phyloP scores from a whole-genome alignment of 768 basidiomycete species.

The Mycena maculata region DNA sequence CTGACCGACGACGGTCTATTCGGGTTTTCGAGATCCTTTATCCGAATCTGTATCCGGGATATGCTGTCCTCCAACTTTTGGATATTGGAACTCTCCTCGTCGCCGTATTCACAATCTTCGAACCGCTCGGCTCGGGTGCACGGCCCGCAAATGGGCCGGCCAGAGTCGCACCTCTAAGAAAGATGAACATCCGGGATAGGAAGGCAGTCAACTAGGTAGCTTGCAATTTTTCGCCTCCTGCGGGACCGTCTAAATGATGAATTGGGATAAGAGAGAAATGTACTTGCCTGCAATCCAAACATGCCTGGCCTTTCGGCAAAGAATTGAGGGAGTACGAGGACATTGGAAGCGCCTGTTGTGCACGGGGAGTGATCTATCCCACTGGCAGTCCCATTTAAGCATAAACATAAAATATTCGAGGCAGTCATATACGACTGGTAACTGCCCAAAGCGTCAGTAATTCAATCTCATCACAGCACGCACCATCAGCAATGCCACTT shows the following conservation, averaged over 20 bases:
- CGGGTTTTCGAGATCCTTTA: conserved; percentile 43
- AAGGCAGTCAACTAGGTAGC: conserved; percentile 12
- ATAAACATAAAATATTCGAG: background rate
- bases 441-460: too few species aligned
- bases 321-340: conserved; percentile 6
- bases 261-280: too few species aligned
- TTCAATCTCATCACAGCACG: too few species aligned
- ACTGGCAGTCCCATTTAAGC: background rate
- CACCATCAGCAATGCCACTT: too few species aligned
- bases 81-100: conserved; percentile 50
- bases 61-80: conserved; percentile 54
- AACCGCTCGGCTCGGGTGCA: conserved; percentile 51
- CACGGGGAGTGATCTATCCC: too few species aligned
- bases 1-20: conserved; percentile 27
- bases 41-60: conserved; percentile 47
- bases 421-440: too few species aligned
- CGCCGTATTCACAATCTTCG: conserved; percentile 61
- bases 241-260: too few species aligned
- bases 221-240: conserved; percentile 59
- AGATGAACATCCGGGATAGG: background rate
- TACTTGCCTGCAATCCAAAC: conserved; percentile 56
- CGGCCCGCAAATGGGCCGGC: conserved; percentile 53
- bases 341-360: background rate
- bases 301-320: conserved; percentile 58
- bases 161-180: conserved; percentile 56